Evolutionary conservation across 768 basidiomycete genomes (phyloP).

Genomic region (Leucocoprinus leucothites): DNA sequence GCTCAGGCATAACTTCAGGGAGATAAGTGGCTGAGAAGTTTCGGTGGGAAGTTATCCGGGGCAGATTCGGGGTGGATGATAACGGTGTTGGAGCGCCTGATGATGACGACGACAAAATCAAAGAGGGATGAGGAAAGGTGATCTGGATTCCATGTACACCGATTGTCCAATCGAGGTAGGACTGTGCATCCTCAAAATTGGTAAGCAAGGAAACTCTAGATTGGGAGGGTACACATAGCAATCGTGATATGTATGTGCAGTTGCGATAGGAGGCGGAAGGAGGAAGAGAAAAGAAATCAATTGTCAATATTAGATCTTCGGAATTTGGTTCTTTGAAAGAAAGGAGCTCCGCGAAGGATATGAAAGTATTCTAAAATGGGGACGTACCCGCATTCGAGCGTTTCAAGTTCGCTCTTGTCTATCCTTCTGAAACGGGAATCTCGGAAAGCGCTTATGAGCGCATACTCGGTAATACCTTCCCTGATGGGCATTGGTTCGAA

Average conservation of each 20-base stretch:
- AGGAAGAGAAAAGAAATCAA: constrained; percentile 6
- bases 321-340: not conserved
- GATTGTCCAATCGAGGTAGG: constrained; percentile 91
- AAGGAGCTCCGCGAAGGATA: not conserved
- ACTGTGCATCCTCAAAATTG: constrained; percentile 80
- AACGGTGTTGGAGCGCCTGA: constrained; percentile 70
- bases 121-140: constrained; percentile 76
- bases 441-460: constrained; percentile 85
- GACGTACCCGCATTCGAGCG: constrained; percentile 84
- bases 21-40: constrained; percentile 86
- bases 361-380: constrained; percentile 4
- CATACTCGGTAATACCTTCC: constrained; percentile 85
- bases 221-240: constrained; percentile 7
- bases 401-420: constrained; percentile 68
- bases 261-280: not conserved
- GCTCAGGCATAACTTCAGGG: constrained; percentile 88
- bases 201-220: constrained; percentile 87
- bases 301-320: constrained; percentile 15
- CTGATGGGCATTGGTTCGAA: constrained; percentile 75
- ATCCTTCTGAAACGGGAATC: constrained; percentile 87
- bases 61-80: constrained; percentile 62
- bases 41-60: constrained; percentile 50
- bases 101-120: constrained; percentile 53
- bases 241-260: not conserved
- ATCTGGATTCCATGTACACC: constrained; percentile 93